A percentile compares a stretch with the other conserved stretches of the same genome.
Conservation (phyloP, 345 rosid genomes). For the Linum usitatissimum region DNA sequence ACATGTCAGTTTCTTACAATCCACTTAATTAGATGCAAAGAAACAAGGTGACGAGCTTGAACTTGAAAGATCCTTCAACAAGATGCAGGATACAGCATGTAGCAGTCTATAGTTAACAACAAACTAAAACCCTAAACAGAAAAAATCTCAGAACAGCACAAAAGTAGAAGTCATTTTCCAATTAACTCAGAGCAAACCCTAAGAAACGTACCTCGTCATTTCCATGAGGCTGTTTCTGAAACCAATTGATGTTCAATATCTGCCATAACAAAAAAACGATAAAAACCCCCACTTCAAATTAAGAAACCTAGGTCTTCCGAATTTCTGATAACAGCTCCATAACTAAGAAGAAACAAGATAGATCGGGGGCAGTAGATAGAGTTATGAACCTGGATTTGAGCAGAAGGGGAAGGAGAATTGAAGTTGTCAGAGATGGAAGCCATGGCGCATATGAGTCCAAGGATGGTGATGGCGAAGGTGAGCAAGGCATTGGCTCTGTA, state of each 20-base stretch:
- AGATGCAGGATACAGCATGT: too few species aligned
- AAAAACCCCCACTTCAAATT: constrained; percentile 1
- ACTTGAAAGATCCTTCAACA: too few species aligned
- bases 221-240: constrained; percentile 76
- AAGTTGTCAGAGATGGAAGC: constrained; percentile 77
- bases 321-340: constrained; percentile 7
- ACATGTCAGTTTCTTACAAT: background rate
- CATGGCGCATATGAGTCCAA: constrained; percentile 79
- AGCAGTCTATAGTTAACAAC: too few species aligned
- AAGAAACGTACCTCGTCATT: constrained; percentile 64
- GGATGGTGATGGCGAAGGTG: constrained; percentile 66
- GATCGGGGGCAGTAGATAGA: too few species aligned
- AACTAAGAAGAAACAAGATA: background rate
- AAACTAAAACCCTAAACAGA: too few species aligned
- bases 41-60: too few species aligned
- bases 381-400: constrained; percentile 64
- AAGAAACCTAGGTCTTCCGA: constrained; percentile 2
- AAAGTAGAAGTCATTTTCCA: background rate
- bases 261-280: constrained; percentile 21
- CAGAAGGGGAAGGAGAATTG: constrained; percentile 63
- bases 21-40: background rate
- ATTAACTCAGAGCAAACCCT: background rate
- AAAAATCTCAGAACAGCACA: too few species aligned
- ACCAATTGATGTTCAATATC: constrained; percentile 82
- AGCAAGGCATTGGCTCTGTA: constrained; percentile 83